Evolutionary conservation across 306 rosid species (phyloP), one percentile per base, ranked within the genome.

Genomic region (Acacia melanoxylon): DNA sequence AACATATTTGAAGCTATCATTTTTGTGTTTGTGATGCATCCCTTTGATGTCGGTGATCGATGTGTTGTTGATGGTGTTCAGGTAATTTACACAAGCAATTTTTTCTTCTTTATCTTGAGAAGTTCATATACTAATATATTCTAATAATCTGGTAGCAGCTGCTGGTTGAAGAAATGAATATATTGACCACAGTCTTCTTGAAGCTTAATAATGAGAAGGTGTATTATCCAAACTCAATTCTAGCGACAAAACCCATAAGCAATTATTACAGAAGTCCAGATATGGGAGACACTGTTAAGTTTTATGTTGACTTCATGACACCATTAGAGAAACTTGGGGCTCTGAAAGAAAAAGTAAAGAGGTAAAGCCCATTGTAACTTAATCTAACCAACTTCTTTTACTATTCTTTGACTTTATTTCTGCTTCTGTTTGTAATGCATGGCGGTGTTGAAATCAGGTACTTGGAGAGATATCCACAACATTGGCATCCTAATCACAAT

Each of bases 151-250:
- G 72, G 81, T 37, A 37, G 41, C 92, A 95, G 99, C 63, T 95
- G 87, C 56, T 91, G 87, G 99, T 95, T 65, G 99, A 95, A 79
- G 99, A 95, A 87, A 95, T 95, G 99, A 95, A 95, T 79, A 95
- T 95, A 86, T 75, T 93, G 85, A 93, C 86, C 1, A 95, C 98
- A 13, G 92, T 95, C 56, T 93, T 95, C 93, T 84, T 93, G 86
- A 95, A 93, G 86, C 92, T 90, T 80, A 82, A 88, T 77, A 89
- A 91, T 71, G 99, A 95, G 78, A 93, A 93, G 86, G 91, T 95
- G 15, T 95, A 86, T 83, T 95, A 80, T 89, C 98, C 99, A 49
- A 95, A 95, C 85, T 89, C 95, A 42, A 88, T 93, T 72, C 83
- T 95, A 82, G 90, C 99, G 17, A 92, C 86, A 0, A 95, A 93